Conservation (phyloP, 2,329 filamentous ascomycete genomes). For the Fusarium chaquense region DNA sequence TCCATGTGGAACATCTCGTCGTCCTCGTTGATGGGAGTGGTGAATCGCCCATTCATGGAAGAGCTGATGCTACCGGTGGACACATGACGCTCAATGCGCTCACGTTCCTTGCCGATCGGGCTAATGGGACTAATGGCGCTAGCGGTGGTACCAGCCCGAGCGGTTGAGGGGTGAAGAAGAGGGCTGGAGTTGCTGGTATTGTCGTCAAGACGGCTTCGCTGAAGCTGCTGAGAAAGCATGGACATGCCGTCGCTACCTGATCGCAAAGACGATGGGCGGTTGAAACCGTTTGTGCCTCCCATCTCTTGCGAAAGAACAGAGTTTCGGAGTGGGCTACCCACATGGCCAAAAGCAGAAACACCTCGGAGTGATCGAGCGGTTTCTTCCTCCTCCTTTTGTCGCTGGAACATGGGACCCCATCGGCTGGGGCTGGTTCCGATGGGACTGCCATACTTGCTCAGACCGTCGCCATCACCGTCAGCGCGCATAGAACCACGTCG, state of each 20-base stretch:
- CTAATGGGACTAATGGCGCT: conserved; percentile 55
- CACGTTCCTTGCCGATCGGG: conserved; percentile 57
- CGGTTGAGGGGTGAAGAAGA: conserved; percentile 63
- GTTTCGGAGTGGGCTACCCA: conserved; percentile 74
- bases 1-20: conserved; percentile 72
- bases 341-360: conserved; percentile 72
- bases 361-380: conserved; percentile 53
- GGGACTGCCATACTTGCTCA: conserved; percentile 72
- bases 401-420: conserved; percentile 71
- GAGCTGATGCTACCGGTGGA: conserved; percentile 70
- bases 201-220: conserved; percentile 68
- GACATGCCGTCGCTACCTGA: conserved; percentile 66
- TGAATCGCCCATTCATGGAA: conserved; percentile 67
- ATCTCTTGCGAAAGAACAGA: conserved; percentile 70
- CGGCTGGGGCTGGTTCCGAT: conserved; percentile 69
- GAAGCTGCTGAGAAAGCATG: conserved; percentile 71
- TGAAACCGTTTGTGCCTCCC: conserved; percentile 56
- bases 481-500: conserved; percentile 70
- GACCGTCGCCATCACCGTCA: conserved; percentile 65
- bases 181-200: conserved; percentile 59
- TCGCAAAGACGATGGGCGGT: conserved; percentile 55
- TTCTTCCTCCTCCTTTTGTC: conserved; percentile 70
- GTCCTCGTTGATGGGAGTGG: conserved; percentile 74
- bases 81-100: conserved; percentile 66
- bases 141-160: conserved; percentile 54